Evolutionary conservation across 2,329 filamentous ascomycete species (phyloP).

Genomic region (Emmonsia crescens): DNA sequence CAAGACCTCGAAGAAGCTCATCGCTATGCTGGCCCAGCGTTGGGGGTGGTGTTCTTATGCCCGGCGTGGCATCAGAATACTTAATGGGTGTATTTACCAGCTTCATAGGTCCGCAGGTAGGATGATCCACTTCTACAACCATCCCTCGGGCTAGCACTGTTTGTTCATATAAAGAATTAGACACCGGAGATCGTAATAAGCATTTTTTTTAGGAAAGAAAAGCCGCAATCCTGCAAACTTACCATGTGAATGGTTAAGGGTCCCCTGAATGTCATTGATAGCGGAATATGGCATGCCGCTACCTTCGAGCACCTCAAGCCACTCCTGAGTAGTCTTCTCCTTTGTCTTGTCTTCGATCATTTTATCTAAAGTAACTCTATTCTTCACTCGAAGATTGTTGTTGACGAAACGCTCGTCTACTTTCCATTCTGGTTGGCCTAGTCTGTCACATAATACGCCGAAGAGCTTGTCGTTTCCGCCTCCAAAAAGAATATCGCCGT

Average conservation of each 20-base stretch:
- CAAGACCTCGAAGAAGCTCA: slow-evolving; percentile 55
- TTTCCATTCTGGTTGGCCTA: slow-evolving; percentile 50
- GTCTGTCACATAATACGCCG: slow-evolving; percentile 47
- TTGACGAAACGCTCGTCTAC: slow-evolving; percentile 46
- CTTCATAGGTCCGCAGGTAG: slow-evolving; percentile 71
- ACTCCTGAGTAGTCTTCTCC: slow-evolving; percentile 73
- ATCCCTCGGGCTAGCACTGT: slow-evolving; percentile 64
- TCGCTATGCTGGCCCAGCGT: slow-evolving; percentile 79
- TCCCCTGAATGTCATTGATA: slow-evolving; percentile 82
- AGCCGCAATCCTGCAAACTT: slow-evolving; percentile 20
- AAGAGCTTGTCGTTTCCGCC: slow-evolving; percentile 55
- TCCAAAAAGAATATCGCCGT: slow-evolving; percentile 53
- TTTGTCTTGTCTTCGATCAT: slow-evolving; percentile 66
- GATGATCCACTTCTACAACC: slow-evolving; percentile 80
- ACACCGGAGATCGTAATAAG: slow-evolving; percentile 1
- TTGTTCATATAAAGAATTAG: neutral
- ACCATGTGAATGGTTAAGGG: slow-evolving; percentile 77
- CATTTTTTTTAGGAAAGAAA: neutral
- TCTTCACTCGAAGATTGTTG: slow-evolving; percentile 48
- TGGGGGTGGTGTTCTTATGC: slow-evolving; percentile 67
- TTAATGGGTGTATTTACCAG: slow-evolving; percentile 93
- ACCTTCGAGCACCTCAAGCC: slow-evolving; percentile 79
- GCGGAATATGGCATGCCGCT: slow-evolving; percentile 88
- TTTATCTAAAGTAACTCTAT: slow-evolving; percentile 66
- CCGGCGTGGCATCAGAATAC: slow-evolving; percentile 71